Percentiles rank a stretch among this genome's conserved stretches.
Evolutionary conservation across 2,329 filamentous ascomycete species (phyloP).

Genomic region (Claviceps maximensis): DNA sequence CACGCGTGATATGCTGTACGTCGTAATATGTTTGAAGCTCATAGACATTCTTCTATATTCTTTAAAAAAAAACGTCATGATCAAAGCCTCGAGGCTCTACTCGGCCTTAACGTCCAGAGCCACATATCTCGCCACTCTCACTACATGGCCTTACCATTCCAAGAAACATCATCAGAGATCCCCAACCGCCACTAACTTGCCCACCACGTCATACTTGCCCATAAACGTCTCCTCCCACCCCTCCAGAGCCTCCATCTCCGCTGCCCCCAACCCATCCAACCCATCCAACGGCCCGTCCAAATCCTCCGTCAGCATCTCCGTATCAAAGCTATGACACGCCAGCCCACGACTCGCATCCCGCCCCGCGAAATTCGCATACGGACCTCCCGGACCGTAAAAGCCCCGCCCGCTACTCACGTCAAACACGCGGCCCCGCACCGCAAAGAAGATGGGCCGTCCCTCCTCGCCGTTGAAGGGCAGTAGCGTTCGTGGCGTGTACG

Average conservation of each 20-base stretch:
- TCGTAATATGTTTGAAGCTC: too few relatives aligned
- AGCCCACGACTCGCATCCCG: conserved; percentile 80
- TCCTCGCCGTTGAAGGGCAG: conserved; percentile 71
- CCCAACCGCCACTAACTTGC: conserved; percentile 54
- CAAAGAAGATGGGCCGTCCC: conserved; percentile 67
- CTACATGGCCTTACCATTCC: background rate
- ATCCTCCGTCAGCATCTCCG: conserved; percentile 88
- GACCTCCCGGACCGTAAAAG: conserved; percentile 92
- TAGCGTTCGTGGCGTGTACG: conserved; percentile 68
- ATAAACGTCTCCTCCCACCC: conserved; percentile 91
- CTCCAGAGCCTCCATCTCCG: conserved; percentile 69
- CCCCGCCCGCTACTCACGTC: conserved; percentile 78
- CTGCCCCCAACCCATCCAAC: conserved; percentile 54
- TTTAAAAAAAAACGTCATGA: too few relatives aligned
- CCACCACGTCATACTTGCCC: conserved; percentile 93
- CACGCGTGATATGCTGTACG: too few relatives aligned
- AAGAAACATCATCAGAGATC: conserved; percentile 18
- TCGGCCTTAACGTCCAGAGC: too few relatives aligned
- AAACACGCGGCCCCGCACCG: conserved; percentile 83
- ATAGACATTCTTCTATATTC: too few relatives aligned
- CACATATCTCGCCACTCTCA: too few relatives aligned
- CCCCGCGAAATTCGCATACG: conserved; percentile 93
- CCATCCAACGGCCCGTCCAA: conserved; percentile 71
- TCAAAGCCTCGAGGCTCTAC: too few relatives aligned
- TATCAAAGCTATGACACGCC: conserved; percentile 84